These are phyloP conservation scores for Hibiscus tridactylites DNA, from an alignment of 345 rosid species.

Conservation along the genomic window DNA sequence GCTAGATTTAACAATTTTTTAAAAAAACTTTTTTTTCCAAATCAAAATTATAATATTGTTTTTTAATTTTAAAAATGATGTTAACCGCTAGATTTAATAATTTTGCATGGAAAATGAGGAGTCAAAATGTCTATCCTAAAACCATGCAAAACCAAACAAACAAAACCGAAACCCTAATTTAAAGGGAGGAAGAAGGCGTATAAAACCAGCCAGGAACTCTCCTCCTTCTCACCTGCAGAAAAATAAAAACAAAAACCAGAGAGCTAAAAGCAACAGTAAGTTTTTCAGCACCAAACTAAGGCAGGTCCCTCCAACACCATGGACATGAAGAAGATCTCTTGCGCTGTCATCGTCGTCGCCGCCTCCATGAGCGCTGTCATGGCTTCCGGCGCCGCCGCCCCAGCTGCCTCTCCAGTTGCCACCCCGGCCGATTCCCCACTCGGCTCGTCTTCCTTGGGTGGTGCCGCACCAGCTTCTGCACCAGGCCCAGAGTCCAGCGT, in stretches of 20 bases:
- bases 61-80: background rate
- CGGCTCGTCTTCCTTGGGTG: background rate
- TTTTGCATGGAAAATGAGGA: background rate
- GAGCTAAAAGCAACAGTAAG: background rate
- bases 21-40: no score
- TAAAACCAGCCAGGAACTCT: background rate
- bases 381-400: constrained; percentile 28
- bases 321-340: constrained; percentile 69
- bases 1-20: no score
- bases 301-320: constrained; percentile 25
- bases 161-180: background rate
- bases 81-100: no score
- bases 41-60: no score
- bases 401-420: constrained; percentile 17
- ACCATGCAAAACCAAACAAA: constrained; percentile 13
- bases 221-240: constrained; percentile 18
- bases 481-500: constrained; percentile 32
- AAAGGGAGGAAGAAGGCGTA: background rate
- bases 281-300: background rate
- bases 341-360: constrained; percentile 42
- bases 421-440: constrained; percentile 16
- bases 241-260: background rate
- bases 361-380: constrained; percentile 47
- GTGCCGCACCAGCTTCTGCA: constrained; percentile 28
- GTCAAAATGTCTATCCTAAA: background rate